Evolutionary conservation across 306 rosid species (phyloP), one percentile per base, ranked within the genome.

Genomic region (Pterocarpus santalinus): DNA sequence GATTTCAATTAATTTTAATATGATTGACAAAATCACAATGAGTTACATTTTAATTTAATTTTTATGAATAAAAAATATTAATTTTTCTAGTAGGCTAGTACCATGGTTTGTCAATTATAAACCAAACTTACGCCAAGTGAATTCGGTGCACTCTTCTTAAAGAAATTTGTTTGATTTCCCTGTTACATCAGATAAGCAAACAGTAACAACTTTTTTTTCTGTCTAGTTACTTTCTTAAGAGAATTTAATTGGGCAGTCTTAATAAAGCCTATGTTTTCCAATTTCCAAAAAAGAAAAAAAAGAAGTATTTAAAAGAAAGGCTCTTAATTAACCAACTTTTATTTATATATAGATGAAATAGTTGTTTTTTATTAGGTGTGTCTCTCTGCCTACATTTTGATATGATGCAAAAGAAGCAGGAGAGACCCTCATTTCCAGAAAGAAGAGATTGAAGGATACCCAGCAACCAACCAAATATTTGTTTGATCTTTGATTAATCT

Each of bases 391-490:
- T 65, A 53, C 44, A 66, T 77, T 17, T 22, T 22, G 36, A 33
- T 49, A 44, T 46, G 72, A 47, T 63, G 33, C 41, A 52, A 64
- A 64, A 64, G 65, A 77, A 76, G 52, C 55, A 35, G 3, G 12
- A 63, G 28, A 65, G 43, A 41, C 44, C 38, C 56, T 17, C n/a
- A 16, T 80, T 72, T 70, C 39, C 32, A 38, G 34, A 15, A 69
- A 52, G 33, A 46, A 81, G 67, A 67, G 56, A 52, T 76, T 69
- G 17, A 76, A 72, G 38, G 52, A 75, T 62, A 60, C 80, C 61
- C 63, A 83, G 60, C 13, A 16, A 51, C 13, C 80, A 60, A 68
- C 78, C 84, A 79, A 73, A 32, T 53, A 68, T 49, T 75, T 53
- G 17, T 76, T 46, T 58, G 30, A 32, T 36, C 17, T 11, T 62